A percentile compares a stretch with the other conserved stretches of the same genome.
These are phyloP conservation scores for Boletus subparvulus DNA, from an alignment of 768 basidiomycete species.

Conservation along the genomic window DNA sequence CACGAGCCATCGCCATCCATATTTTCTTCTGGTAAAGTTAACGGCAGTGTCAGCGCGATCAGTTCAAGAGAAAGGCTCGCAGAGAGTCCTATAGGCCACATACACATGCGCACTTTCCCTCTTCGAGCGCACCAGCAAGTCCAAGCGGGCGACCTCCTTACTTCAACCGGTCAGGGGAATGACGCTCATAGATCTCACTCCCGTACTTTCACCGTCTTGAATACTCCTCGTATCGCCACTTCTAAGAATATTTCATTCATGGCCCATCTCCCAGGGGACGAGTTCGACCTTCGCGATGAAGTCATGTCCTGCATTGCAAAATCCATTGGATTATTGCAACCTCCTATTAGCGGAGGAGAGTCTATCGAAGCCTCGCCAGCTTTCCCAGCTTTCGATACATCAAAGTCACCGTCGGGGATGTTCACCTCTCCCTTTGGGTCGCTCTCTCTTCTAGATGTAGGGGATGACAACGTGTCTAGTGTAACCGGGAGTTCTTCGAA, in stretches of 20 bases:
- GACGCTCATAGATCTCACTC: conserved; percentile 47
- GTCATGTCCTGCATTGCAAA: conserved; percentile 98
- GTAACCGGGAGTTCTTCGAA: conserved; percentile 59
- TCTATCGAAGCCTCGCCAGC: conserved; percentile 68
- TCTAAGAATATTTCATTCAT: conserved; percentile 27
- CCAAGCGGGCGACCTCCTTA: conserved; percentile 76
- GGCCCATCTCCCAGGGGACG: conserved; percentile 46
- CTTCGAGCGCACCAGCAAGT: conserved; percentile 48
- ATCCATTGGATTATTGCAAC: conserved; percentile 91
- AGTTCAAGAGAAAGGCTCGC: conserved; percentile 25
- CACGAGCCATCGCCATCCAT: conserved; percentile 16
- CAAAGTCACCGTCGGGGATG: conserved; percentile 33
- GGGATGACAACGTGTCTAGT: conserved; percentile 66
- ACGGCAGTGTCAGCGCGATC: conserved; percentile 11
- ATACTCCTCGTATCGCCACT: conserved; percentile 45
- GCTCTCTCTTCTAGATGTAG: conserved; percentile 66
- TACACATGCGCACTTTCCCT: conserved; percentile 24
- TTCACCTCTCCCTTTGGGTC: conserved; percentile 73
- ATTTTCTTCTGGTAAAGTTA: conserved; percentile 22
- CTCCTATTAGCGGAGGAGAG: conserved; percentile 68
- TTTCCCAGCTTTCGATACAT: conserved; percentile 47
- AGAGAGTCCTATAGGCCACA: conserved; percentile 22
- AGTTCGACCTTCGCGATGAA: conserved; percentile 93
- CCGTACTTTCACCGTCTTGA: conserved; percentile 50
- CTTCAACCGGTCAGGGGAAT: conserved; percentile 48